Evolutionary conservation across 257 asterid species (phyloP).

Genomic region (Capsicum pubescens): DNA sequence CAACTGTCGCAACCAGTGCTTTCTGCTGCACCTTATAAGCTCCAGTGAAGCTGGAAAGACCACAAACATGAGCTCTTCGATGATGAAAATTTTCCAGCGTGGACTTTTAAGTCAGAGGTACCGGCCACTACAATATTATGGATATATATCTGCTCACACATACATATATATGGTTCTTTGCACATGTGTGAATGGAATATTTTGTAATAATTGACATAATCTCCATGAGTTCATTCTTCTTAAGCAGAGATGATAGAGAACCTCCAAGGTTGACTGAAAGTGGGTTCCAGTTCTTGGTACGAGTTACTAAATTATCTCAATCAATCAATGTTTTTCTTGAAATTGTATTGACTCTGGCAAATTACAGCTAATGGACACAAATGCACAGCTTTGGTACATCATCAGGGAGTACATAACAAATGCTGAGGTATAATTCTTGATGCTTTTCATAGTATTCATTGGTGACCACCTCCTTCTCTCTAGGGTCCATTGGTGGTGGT

Average conservation of each 20-base stretch:
- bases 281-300: constrained; percentile 97
- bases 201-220: constrained; percentile 34
- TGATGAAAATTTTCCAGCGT: constrained; percentile 96
- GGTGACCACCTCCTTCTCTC: not conserved
- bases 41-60: constrained; percentile 83
- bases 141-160: not conserved
- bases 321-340: constrained; percentile 32
- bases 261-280: constrained; percentile 87
- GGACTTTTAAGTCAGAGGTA: constrained; percentile 95
- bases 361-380: constrained; percentile 94
- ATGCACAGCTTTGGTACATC: constrained; percentile 98
- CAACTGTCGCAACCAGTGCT: constrained; percentile 67
- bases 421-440: constrained; percentile 69
- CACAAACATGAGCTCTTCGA: constrained; percentile 84
- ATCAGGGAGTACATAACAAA: constrained; percentile 93
- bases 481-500: not conserved
- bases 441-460: constrained; percentile 5
- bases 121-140: constrained; percentile 32
- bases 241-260: constrained; percentile 85
- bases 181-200: not conserved
- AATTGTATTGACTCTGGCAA: constrained; percentile 44
- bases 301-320: constrained; percentile 39
- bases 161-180: constrained; percentile 4
- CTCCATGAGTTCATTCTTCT: constrained; percentile 39
- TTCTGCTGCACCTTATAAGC: constrained; percentile 95